Evolutionary conservation across 805 yeast genomes (phyloP), one percentile per base, ranked within the genome.

Genomic region (Candida awuae): DNA sequence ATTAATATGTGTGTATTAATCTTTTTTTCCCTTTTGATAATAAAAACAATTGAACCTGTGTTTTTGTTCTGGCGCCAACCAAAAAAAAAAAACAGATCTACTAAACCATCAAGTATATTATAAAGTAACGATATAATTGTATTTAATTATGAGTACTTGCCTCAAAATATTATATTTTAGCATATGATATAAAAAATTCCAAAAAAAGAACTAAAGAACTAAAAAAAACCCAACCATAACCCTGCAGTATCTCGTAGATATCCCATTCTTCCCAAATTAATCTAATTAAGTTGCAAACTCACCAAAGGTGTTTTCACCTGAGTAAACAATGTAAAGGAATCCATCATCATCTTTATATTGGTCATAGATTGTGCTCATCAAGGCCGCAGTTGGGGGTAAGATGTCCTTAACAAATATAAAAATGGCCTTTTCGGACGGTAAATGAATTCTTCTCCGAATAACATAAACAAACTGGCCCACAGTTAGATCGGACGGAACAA

Each of bases 261-360:
- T n/a, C n/a, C n/a, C n/a, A n/a, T n/a, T n/a, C n/a, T n/a, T n/a
- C n/a, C n/a, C n/a, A n/a, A n/a, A n/a, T n/a, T n/a, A n/a, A n/a
- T n/a, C n/a, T 15, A 33, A 16, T 31, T 19, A 28, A 28, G n/a
- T 22, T 28, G 52, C 57, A 39, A 52, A 25, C 13, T 63, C 63
- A 42, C 98, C 98, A 67, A 92, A 92, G 6, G 98, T 92, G 66
- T 92, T 92, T 65, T 92, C 98, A 35, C 98, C 97, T 6, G 96
- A 84, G 67, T 90, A 90, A 47, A 94, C 76, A 48, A 92, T 90
- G 65, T 92, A 92, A 56, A 92, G 75, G 64, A 92, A 92, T 27
- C 98, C 98, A 61, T 92, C 98, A 57, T 90, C 90, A 59, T 92
- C 98, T 66, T 87, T 87, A 65, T 92, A 95, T 62, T 92, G 97